A percentile compares a stretch with the other conserved stretches of the same genome.
phyloP scores from a whole-genome alignment of 768 basidiomycete genomes.

The Cyathus striatus region DNA sequence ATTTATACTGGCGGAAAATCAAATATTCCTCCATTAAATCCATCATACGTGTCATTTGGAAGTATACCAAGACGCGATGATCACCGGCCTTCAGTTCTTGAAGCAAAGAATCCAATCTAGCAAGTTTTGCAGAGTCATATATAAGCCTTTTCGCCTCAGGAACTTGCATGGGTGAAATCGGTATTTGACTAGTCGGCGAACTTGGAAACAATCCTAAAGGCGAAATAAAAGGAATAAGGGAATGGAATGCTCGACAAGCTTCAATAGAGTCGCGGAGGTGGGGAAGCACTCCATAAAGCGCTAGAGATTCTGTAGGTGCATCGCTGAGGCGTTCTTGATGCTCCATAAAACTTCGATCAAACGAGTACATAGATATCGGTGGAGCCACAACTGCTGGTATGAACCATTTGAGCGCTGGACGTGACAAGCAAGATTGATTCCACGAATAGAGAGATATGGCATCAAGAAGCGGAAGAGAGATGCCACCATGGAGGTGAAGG shows the following conservation, averaged over 20 bases:
- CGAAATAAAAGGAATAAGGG: slow-evolving; percentile 54
- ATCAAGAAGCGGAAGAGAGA: slow-evolving; percentile 47
- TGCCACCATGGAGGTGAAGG: slow-evolving; percentile 24
- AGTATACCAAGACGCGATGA: slow-evolving; percentile 93
- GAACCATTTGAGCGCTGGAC: slow-evolving; percentile 78
- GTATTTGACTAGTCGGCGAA: slow-evolving; percentile 71
- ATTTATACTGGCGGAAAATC: slow-evolving; percentile 94
- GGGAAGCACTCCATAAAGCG: slow-evolving; percentile 80
- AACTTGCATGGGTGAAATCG: slow-evolving; percentile 81
- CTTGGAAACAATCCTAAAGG: slow-evolving; percentile 60
- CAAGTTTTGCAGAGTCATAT: slow-evolving; percentile 95
- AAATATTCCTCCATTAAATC: slow-evolving; percentile 98
- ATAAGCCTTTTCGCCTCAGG: slow-evolving; percentile 94
- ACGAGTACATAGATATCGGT: slow-evolving; percentile 66
- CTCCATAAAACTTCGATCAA: slow-evolving; percentile 77
- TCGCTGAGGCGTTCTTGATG: slow-evolving; percentile 53
- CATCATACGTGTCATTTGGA: slow-evolving; percentile 99
- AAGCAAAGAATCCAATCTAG: slow-evolving; percentile 82
- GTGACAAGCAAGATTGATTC: slow-evolving; percentile 76
- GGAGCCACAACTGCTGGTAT: slow-evolving; percentile 85
- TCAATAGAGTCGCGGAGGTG: slow-evolving; percentile 53
- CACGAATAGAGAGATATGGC: slow-evolving; percentile 61
- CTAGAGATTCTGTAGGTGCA: slow-evolving; percentile 69
- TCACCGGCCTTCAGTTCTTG: slow-evolving; percentile 90
- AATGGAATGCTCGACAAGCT: slow-evolving; percentile 41